Percentiles rank a stretch among this genome's conserved stretches.
phyloP scores from a whole-genome alignment of 345 rosid species.

The Crucihimalaya himalaica region DNA sequence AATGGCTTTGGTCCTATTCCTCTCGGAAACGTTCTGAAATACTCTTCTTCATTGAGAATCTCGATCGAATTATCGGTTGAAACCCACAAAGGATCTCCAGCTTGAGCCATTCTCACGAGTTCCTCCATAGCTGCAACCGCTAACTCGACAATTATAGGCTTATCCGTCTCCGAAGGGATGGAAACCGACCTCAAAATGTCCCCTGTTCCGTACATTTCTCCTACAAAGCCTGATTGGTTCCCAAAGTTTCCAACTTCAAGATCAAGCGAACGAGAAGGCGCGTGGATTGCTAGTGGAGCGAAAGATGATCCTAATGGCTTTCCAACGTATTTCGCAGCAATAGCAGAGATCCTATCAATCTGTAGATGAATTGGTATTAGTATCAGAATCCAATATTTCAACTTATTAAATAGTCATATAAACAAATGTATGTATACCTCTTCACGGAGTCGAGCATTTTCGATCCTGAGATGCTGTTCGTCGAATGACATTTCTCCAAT shows the following conservation, averaged over 20 bases:
- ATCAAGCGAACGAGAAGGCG: slow-evolving; percentile 63
- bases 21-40: slow-evolving; percentile 76
- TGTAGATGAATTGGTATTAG: slow-evolving; percentile 32
- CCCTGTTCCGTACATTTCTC: slow-evolving; percentile 77
- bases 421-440: slow-evolving; percentile 50
- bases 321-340: slow-evolving; percentile 83
- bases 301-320: slow-evolving; percentile 65
- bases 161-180: slow-evolving; percentile 74
- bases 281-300: slow-evolving; percentile 50
- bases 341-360: slow-evolving; percentile 86
- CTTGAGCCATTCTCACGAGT: slow-evolving; percentile 78
- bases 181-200: slow-evolving; percentile 55
- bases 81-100: slow-evolving; percentile 80
- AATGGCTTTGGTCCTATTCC: slow-evolving; percentile 85
- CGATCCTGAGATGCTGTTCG: slow-evolving; percentile 93
- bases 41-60: slow-evolving; percentile 76
- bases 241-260: slow-evolving; percentile 61
- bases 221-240: slow-evolving; percentile 64
- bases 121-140: slow-evolving; percentile 99
- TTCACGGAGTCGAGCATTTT: slow-evolving; percentile 85
- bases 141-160: slow-evolving; percentile 90
- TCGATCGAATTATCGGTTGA: slow-evolving; percentile 50
- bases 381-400: neutral
- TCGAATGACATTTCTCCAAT: slow-evolving; percentile 97
- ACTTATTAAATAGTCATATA: neutral